These are phyloP conservation scores for Mallotus nudiflorus DNA, from an alignment of 345 rosid genomes.

Conservation along the genomic window DNA sequence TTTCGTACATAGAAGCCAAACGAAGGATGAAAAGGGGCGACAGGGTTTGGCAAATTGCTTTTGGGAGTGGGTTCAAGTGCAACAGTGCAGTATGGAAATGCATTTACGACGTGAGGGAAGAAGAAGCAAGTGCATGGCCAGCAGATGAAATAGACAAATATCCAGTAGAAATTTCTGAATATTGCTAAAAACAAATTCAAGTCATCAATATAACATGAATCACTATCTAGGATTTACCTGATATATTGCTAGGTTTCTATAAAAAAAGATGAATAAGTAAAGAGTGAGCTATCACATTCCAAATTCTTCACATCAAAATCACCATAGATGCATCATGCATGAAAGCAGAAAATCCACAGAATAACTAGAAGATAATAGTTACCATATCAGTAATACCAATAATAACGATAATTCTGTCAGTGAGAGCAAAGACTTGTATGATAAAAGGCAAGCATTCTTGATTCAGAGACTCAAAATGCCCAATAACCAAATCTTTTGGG, in stretches of 20 bases:
- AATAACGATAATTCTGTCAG: too few species aligned
- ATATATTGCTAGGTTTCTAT: not conserved
- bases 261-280: not conserved
- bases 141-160: not conserved
- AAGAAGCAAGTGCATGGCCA: not conserved
- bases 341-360: not conserved
- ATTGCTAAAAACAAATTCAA: not conserved
- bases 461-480: not conserved
- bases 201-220: not conserved
- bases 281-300: not conserved
- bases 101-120: not conserved
- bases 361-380: too few species aligned
- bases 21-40: conserved; percentile 17
- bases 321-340: not conserved
- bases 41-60: conserved; percentile 17
- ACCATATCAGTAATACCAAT: too few species aligned
- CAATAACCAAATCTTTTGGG: not conserved
- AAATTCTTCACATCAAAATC: not conserved
- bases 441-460: not conserved
- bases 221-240: not conserved
- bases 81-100: conserved; percentile 13
- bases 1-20: not conserved
- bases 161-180: conserved; percentile 9
- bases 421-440: not conserved
- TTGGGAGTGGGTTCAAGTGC: conserved; percentile 16